phyloP scores from a whole-genome alignment of 2,329 filamentous ascomycete species.

The Phyllosticta paracitricarpa region DNA sequence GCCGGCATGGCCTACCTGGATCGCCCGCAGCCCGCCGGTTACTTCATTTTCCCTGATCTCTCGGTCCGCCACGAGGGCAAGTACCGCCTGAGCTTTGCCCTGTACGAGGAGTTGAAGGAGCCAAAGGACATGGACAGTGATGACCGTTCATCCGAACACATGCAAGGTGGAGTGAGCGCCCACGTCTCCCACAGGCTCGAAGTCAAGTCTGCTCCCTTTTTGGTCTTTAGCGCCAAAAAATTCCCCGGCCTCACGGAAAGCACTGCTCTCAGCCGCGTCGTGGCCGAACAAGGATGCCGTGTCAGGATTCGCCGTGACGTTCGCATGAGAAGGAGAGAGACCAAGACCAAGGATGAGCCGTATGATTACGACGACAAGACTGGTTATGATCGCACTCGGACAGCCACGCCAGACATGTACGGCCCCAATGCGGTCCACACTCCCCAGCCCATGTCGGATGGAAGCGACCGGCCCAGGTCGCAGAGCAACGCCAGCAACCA shows the following conservation, averaged over 20 bases:
- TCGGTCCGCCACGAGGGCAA: constrained; percentile 92
- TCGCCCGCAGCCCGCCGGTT: constrained; percentile 67
- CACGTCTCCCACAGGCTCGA: constrained; percentile 80
- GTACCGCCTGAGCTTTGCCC: constrained; percentile 81
- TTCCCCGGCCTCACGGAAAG: constrained; percentile 90
- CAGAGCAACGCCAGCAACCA: constrained; percentile 47
- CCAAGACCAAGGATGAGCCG: constrained; percentile 55
- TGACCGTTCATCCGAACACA: constrained; percentile 25
- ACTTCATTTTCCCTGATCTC: constrained; percentile 95
- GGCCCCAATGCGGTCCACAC: constrained; percentile 28
- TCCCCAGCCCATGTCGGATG: constrained; percentile 21
- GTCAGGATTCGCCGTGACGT: constrained; percentile 93
- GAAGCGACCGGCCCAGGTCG: constrained; percentile 47
- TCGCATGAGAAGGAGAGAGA: constrained; percentile 75
- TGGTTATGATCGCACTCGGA: constrained; percentile 39
- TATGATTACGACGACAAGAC: constrained; percentile 54
- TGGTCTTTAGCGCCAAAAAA: constrained; percentile 94
- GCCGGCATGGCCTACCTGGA: constrained; percentile 95
- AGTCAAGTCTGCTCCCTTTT: constrained; percentile 78
- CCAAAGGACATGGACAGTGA: constrained; percentile 62
- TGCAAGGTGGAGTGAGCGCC: constrained; percentile 26
- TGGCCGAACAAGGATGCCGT: constrained; percentile 93
- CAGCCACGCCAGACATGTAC: constrained; percentile 41
- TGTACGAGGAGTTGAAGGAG: constrained; percentile 91
- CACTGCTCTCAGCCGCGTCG: constrained; percentile 76